Evolutionary conservation across 208 protist species (phyloP).

Genomic region (Acanthamoeba lugdunensis): DNA sequence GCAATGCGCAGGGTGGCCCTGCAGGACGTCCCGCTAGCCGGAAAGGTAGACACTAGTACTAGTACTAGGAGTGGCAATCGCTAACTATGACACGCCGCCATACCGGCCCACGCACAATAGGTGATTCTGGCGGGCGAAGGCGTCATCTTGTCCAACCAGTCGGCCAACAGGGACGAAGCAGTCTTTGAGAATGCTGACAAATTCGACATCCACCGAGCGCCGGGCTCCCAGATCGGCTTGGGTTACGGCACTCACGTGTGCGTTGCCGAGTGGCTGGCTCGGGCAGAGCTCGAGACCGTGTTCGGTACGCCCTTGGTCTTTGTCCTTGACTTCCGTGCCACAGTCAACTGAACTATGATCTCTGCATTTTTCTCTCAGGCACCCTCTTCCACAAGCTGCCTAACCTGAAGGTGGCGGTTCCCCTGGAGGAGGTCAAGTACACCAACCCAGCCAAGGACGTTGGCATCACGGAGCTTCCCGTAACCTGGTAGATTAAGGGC

Average conservation of each 20-base stretch:
- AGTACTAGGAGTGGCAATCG: not conserved
- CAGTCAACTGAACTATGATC: not conserved
- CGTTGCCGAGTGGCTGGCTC: not conserved
- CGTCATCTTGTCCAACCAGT: constrained; percentile 5
- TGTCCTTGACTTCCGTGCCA: not conserved
- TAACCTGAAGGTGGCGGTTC: not conserved
- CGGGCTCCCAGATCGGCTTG: not conserved
- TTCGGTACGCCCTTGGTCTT: not conserved
- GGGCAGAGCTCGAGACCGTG: not conserved
- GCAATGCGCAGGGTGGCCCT: not conserved
- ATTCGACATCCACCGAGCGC: constrained; percentile 5
- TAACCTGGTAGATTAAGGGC: not conserved
- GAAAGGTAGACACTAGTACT: not conserved
- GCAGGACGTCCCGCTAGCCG: not conserved
- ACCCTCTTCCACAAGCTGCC: constrained; percentile 1
- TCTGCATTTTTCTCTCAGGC: not conserved
- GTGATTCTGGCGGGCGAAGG: not conserved
- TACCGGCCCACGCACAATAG: not conserved
- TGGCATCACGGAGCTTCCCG: not conserved
- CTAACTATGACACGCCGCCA: too few species aligned
- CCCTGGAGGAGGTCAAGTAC: not conserved
- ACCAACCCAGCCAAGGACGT: not conserved
- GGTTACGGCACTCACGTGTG: constrained; percentile 10
- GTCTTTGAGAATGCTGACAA: not conserved
- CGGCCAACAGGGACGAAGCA: constrained; percentile 1